Conservation (phyloP, 1,284 basidiomycete genomes). For the Bjerkandera adusta region DNA sequence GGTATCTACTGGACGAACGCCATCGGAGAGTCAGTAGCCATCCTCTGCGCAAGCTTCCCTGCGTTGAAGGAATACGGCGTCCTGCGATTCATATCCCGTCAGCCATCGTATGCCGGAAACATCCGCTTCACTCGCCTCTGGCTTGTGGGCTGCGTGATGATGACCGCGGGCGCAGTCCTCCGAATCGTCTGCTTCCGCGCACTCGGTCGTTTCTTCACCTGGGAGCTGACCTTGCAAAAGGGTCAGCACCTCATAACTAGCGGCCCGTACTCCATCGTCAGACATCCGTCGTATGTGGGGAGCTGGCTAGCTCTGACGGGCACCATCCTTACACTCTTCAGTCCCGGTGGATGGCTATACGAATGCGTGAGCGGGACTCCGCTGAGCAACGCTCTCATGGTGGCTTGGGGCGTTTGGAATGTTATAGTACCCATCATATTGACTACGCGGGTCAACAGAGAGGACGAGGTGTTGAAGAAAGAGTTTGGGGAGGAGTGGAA, state of each 20-base stretch:
- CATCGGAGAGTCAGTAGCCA: background rate
- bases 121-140: no score
- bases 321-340: background rate
- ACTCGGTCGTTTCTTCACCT: constrained; percentile 8
- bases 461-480: constrained; percentile 13
- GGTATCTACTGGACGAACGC: constrained; percentile 2
- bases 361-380: constrained; percentile 8
- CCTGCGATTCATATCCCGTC: no score
- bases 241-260: constrained; percentile 2
- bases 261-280: constrained; percentile 6
- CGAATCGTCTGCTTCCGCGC: constrained; percentile 16
- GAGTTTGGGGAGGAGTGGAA: constrained; percentile 16
- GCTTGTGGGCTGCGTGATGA: constrained; percentile 13
- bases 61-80: no score
- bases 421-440: background rate
- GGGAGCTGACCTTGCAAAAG: constrained; percentile 4
- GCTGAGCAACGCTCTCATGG: background rate
- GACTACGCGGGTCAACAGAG: background rate
- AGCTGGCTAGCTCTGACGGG: background rate
- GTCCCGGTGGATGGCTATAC: constrained; percentile 8
- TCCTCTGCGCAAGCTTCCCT: background rate
- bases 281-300: constrained; percentile 6
- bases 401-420: background rate
- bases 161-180: constrained; percentile 15
- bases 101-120: no score